These are phyloP conservation scores for Colletotrichum tanaceti DNA, from an alignment of 2,329 filamentous ascomycete species.

Conservation along the genomic window DNA sequence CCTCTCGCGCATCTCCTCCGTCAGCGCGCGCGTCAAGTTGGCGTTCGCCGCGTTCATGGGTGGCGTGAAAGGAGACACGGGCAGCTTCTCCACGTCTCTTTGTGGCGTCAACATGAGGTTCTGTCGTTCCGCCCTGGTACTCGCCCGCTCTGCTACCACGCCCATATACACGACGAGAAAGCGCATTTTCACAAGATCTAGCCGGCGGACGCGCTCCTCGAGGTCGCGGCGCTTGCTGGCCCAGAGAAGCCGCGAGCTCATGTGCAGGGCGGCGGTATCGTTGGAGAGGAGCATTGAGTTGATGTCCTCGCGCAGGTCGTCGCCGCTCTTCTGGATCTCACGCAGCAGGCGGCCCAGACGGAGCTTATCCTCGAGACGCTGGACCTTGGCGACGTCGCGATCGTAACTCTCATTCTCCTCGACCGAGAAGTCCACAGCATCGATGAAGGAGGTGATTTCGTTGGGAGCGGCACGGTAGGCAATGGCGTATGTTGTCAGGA, in stretches of 20 bases:
- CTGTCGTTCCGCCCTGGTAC: slow-evolving; percentile 45
- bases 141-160: slow-evolving; percentile 59
- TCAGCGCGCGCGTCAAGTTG: slow-evolving; percentile 54
- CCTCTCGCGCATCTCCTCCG: slow-evolving; percentile 57
- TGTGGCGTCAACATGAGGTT: slow-evolving; percentile 35
- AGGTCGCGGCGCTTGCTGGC: slow-evolving; percentile 64
- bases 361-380: slow-evolving; percentile 71
- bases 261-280: slow-evolving; percentile 54
- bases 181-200: slow-evolving; percentile 72
- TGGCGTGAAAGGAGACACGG: slow-evolving; percentile 43
- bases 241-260: slow-evolving; percentile 67
- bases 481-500: slow-evolving; percentile 62
- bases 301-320: slow-evolving; percentile 71
- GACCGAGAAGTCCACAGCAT: slow-evolving; percentile 71
- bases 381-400: slow-evolving; percentile 67
- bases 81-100: slow-evolving; percentile 48
- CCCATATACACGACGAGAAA: slow-evolving; percentile 74
- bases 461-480: slow-evolving; percentile 69
- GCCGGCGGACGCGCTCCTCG: slow-evolving; percentile 67
- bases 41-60: slow-evolving; percentile 47
- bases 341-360: slow-evolving; percentile 68
- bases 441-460: slow-evolving; percentile 68
- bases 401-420: slow-evolving; percentile 74
- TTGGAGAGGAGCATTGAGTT: slow-evolving; percentile 60
- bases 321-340: slow-evolving; percentile 70